Conservation (phyloP, 805 yeast species). For the Kluyveromyces lactis region DNA sequence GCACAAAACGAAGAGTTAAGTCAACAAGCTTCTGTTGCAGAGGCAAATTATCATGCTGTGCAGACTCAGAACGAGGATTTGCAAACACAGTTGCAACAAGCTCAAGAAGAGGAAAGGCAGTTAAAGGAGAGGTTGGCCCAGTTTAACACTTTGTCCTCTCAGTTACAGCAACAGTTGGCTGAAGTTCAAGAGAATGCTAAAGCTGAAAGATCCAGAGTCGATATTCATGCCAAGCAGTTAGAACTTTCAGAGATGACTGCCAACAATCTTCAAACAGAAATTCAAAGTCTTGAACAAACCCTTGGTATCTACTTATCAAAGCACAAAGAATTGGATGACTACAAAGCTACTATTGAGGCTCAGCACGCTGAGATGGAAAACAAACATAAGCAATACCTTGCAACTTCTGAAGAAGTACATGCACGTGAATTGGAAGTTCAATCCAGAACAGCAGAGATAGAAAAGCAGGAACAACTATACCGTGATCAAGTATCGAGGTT, state of each 20-base stretch:
- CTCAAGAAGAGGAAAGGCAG: constrained; percentile 58
- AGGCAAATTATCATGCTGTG: constrained; percentile 67
- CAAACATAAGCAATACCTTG: constrained; percentile 26
- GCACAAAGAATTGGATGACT: constrained; percentile 31
- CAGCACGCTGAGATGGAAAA: constrained; percentile 30
- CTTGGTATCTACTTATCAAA: constrained; percentile 19
- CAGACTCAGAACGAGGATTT: constrained; percentile 55
- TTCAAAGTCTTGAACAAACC: constrained; percentile 27
- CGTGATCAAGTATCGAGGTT: constrained; percentile 32
- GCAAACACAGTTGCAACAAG: constrained; percentile 51
- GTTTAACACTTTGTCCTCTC: constrained; percentile 58
- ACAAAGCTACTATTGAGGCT: constrained; percentile 32
- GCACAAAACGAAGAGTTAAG: constrained; percentile 62
- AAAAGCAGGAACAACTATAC: constrained; percentile 30
- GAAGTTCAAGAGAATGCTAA: constrained; percentile 45
- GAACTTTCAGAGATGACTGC: constrained; percentile 50
- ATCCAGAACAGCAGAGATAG: constrained; percentile 27
- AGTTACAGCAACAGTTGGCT: constrained; percentile 48
- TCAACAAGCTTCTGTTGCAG: constrained; percentile 66
- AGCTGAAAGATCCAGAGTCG: constrained; percentile 53
- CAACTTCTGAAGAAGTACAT: constrained; percentile 29
- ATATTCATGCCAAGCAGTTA: constrained; percentile 63
- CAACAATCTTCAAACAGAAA: constrained; percentile 36
- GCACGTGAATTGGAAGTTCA: constrained; percentile 30
- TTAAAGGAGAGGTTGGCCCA: constrained; percentile 62